These are phyloP conservation scores for Martensiomyces pterosporus DNA, from an alignment of 192 early-diverging fungal genomes.

Conservation along the genomic window DNA sequence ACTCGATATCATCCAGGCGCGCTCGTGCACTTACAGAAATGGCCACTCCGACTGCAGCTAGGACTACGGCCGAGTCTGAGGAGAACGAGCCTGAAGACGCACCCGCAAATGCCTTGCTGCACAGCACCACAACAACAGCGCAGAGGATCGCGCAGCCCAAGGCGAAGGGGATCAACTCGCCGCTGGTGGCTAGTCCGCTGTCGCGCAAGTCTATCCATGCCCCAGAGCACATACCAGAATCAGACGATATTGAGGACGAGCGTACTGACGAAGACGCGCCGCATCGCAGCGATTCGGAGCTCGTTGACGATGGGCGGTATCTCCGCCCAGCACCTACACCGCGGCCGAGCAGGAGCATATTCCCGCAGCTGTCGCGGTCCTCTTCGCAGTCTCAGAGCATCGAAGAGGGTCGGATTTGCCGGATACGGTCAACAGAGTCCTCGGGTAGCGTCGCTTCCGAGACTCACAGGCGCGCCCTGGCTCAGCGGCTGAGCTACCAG, in stretches of 20 bases:
- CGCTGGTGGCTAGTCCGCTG: slow-evolving; percentile 38
- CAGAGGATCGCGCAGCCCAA: slow-evolving; percentile 11
- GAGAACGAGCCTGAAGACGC: slow-evolving; percentile 2
- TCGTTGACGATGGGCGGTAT: no score
- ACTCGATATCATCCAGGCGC: slow-evolving; percentile 24
- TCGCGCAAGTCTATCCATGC: slow-evolving; percentile 26
- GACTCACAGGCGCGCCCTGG: slow-evolving; percentile 4
- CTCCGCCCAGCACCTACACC: no score
- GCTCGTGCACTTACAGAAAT: slow-evolving; percentile 39
- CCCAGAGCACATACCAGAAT: neutral
- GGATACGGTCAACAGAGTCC: neutral
- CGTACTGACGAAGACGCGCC: no score
- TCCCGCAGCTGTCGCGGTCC: neutral
- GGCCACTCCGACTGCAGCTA: slow-evolving; percentile 24
- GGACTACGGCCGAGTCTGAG: no score
- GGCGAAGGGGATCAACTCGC: slow-evolving; percentile 31
- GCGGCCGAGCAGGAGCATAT: neutral
- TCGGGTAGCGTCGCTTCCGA: slow-evolving; percentile 1
- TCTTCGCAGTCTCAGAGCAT: neutral
- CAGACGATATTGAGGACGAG: neutral
- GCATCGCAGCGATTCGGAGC: no score
- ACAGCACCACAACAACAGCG: neutral
- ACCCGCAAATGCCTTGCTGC: slow-evolving; percentile 1
- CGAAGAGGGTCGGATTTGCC: neutral
- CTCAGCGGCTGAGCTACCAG: slow-evolving; percentile 31